Percentiles rank a stretch among this genome's conserved stretches.
These are phyloP conservation scores for Daldinia vernicosa DNA, from an alignment of 495 filamentous ascomycete genomes.

Conservation along the genomic window DNA sequence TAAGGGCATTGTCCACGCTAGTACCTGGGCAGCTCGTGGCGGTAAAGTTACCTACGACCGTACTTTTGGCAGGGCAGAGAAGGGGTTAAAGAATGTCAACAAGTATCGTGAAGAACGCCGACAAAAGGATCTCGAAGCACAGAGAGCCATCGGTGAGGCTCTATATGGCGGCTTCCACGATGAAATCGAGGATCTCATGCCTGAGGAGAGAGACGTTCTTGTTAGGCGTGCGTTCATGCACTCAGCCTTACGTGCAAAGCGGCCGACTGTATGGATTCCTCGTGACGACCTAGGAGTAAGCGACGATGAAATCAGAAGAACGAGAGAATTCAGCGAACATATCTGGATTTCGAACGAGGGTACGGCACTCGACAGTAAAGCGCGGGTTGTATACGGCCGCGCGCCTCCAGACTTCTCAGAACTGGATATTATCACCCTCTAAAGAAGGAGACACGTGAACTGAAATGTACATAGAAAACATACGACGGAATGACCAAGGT, in stretches of 20 bases:
- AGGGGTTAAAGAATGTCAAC: slow-evolving; percentile 48
- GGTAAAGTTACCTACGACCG: slow-evolving; percentile 52
- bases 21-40: slow-evolving; percentile 58
- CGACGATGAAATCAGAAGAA: slow-evolving; percentile 88
- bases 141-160: slow-evolving; percentile 75
- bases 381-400: slow-evolving; percentile 83
- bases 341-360: slow-evolving; percentile 96
- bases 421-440: slow-evolving; percentile 87
- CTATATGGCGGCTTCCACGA: slow-evolving; percentile 88
- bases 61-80: slow-evolving; percentile 54
- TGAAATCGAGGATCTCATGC: slow-evolving; percentile 92
- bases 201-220: slow-evolving; percentile 86
- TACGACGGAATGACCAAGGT: slow-evolving; percentile 37
- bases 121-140: slow-evolving; percentile 68
- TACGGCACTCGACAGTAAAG: slow-evolving; percentile 83
- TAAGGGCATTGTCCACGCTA: slow-evolving; percentile 56
- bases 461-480: slow-evolving; percentile 32
- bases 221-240: slow-evolving; percentile 93
- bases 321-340: slow-evolving; percentile 76
- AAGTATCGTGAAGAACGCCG: slow-evolving; percentile 53
- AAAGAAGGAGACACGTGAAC: slow-evolving; percentile 31
- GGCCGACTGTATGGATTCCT: slow-evolving; percentile 94
- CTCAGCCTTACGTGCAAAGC: slow-evolving; percentile 81
- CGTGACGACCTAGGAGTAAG: slow-evolving; percentile 89
- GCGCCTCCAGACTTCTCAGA: slow-evolving; percentile 94